Conservation (phyloP, 768 basidiomycete genomes). For the Ramaria sp. region DNA sequence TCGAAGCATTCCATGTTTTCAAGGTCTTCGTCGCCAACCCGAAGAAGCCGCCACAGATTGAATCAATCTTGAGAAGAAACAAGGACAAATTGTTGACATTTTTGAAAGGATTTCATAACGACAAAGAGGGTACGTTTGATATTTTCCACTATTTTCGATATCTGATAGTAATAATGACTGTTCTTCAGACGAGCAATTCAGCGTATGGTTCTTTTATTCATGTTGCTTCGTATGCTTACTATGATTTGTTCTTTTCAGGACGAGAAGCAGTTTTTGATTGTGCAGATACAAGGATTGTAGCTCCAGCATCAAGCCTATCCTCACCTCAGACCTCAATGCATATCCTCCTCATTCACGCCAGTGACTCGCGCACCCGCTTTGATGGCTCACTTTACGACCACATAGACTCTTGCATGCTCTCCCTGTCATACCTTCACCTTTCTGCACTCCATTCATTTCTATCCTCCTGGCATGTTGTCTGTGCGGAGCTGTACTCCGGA, state of each 20-base stretch:
- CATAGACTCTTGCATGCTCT: not conserved
- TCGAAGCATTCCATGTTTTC: constrained; percentile 99
- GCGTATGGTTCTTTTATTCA: constrained; percentile 31
- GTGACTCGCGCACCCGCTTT: not conserved
- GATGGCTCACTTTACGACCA: not conserved
- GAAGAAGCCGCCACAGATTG: constrained; percentile 95
- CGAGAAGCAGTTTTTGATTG: constrained; percentile 94
- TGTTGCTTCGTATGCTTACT: constrained; percentile 2
- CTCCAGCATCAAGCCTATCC: not conserved
- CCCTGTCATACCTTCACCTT: not conserved
- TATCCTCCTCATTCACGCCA: not conserved
- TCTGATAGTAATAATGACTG: not conserved
- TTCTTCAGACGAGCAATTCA: constrained; percentile 83
- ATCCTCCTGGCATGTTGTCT: not conserved
- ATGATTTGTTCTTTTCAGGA: constrained; percentile 32
- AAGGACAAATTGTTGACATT: constrained; percentile 88
- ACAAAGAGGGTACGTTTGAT: constrained; percentile 74
- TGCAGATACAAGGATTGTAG: constrained; percentile 75
- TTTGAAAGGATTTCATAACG: constrained; percentile 91
- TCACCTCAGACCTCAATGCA: not conserved
- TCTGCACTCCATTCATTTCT: not conserved
- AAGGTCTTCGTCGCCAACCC: constrained; percentile 99
- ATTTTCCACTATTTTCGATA: not conserved
- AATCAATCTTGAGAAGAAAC: constrained; percentile 80
- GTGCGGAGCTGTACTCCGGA: not conserved